phyloP scores from a whole-genome alignment of 2,329 filamentous ascomycete genomes.

The Cordyceps pruinosa region DNA sequence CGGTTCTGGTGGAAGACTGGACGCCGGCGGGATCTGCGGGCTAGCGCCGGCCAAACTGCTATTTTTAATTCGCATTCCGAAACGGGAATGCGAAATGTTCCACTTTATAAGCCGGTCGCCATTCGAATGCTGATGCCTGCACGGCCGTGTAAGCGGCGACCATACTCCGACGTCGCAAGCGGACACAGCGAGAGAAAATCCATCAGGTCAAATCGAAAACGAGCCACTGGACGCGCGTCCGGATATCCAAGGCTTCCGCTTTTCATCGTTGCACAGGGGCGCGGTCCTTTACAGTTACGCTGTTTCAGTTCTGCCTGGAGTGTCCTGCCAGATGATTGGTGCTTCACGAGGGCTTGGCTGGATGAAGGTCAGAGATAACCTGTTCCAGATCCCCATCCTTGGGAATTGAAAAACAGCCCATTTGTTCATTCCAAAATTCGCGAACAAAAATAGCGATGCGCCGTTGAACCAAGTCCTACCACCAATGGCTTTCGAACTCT shows the following conservation, averaged over 20 bases:
- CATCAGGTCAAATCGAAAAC: background rate
- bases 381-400: no score
- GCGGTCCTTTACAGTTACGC: background rate
- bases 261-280: background rate
- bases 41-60: background rate
- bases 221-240: background rate
- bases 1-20: no score
- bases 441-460: no score
- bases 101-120: background rate
- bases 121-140: background rate
- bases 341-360: background rate
- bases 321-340: background rate
- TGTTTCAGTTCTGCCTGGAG: background rate
- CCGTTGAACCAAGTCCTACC: background rate
- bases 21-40: background rate
- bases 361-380: background rate
- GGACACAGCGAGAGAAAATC: background rate
- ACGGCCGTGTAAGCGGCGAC: background rate
- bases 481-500: background rate
- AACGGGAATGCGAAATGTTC: background rate
- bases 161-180: background rate
- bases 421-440: background rate
- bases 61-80: constrained; percentile 2
- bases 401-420: background rate
- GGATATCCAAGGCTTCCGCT: background rate